Percentiles rank a stretch among this genome's conserved stretches.
Evolutionary conservation across 345 rosid genomes (phyloP).

Genomic region (Balakata baccata): DNA sequence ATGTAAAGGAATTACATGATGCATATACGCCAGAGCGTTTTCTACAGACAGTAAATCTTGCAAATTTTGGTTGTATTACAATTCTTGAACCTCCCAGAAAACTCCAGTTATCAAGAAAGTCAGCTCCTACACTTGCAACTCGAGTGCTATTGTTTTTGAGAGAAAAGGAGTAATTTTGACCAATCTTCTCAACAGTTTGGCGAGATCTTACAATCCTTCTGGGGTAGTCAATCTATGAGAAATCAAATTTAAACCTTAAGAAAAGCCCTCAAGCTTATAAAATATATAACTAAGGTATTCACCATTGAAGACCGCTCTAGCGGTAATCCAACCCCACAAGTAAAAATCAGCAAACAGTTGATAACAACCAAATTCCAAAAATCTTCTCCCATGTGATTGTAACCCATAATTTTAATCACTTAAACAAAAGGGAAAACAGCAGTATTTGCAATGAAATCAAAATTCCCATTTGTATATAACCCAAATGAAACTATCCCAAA

Average conservation of each 20-base stretch:
- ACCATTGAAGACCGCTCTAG: background rate
- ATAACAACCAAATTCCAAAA: background rate
- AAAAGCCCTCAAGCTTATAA: constrained; percentile 12
- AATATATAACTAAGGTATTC: background rate
- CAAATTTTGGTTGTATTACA: constrained; percentile 24
- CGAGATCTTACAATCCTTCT: constrained; percentile 27
- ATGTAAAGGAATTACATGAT: constrained; percentile 55
- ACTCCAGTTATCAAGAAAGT: constrained; percentile 44
- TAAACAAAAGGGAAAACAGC: background rate
- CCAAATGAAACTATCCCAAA: background rate
- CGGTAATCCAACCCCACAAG: background rate
- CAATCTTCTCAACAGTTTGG: constrained; percentile 17
- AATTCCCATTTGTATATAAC: background rate
- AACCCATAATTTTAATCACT: background rate
- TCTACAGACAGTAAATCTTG: constrained; percentile 19
- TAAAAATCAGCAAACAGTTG: background rate
- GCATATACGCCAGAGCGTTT: constrained; percentile 47
- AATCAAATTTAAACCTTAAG: constrained; percentile 17
- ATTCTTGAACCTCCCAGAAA: constrained; percentile 58
- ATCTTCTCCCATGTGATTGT: background rate
- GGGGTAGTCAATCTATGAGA: constrained; percentile 36
- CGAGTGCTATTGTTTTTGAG: constrained; percentile 19
- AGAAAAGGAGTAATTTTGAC: constrained; percentile 32
- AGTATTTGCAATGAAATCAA: background rate
- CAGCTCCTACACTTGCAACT: constrained; percentile 28